Evolutionary conservation across 2,329 filamentous ascomycete genomes (phyloP).

Genomic region (Chaetomiaceae sp.): DNA sequence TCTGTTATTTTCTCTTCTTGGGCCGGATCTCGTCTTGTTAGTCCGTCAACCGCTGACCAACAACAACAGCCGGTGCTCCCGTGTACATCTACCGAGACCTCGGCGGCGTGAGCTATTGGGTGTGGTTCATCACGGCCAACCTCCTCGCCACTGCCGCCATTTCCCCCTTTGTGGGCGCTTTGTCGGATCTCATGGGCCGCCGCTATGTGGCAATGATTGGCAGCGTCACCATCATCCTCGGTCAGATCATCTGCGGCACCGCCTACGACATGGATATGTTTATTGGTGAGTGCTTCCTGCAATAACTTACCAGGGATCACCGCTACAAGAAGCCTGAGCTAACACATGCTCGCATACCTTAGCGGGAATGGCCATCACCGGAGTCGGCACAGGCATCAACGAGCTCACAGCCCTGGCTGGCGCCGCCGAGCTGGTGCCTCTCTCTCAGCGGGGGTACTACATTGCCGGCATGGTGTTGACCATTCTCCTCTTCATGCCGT

Average conservation of each 20-base stretch:
- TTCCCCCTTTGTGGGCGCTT: conserved; percentile 60
- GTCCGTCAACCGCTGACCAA: neutral
- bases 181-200: conserved; percentile 60
- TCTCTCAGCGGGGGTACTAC: conserved; percentile 59
- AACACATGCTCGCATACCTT: neutral
- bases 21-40: no score
- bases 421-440: conserved; percentile 63
- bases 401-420: conserved; percentile 64
- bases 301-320: neutral
- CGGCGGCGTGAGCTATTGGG: conserved; percentile 54
- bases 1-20: no score
- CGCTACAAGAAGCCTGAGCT: neutral
- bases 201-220: conserved; percentile 55
- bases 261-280: conserved; percentile 56
- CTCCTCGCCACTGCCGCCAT: conserved; percentile 53
- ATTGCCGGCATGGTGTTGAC: conserved; percentile 56
- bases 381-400: conserved; percentile 61
- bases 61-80: conserved; percentile 17
- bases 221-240: conserved; percentile 48
- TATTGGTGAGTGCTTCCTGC: conserved; percentile 41
- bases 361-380: conserved; percentile 51
- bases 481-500: conserved; percentile 58
- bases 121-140: conserved; percentile 55
- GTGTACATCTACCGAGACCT: conserved; percentile 52
- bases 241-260: conserved; percentile 55